Evolutionary conservation across 371 early-diverging fungal genomes (phyloP).

Genomic region (Phascolomyces articulosus): DNA sequence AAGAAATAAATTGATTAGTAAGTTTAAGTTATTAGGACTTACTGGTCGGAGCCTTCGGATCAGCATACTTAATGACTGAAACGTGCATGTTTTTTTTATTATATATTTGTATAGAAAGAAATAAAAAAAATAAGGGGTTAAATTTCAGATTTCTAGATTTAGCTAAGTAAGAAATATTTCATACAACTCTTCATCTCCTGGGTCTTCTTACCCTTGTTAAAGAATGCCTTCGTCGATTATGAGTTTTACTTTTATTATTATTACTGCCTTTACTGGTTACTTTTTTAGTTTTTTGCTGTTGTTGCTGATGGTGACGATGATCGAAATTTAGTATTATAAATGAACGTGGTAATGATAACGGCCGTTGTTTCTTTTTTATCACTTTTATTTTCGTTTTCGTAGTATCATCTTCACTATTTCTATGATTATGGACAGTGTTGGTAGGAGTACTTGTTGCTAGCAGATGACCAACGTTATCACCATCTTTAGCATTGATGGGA

Average conservation of each 20-base stretch:
- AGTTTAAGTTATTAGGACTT: not conserved
- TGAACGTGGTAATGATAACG: not conserved
- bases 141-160: not conserved
- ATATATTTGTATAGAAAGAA: too few species aligned
- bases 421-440: too few species aligned
- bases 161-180: not conserved
- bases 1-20: not conserved
- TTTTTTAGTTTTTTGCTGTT: not conserved
- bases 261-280: not conserved
- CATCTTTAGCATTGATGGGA: not conserved
- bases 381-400: not conserved
- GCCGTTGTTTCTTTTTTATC: not conserved
- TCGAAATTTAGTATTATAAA: not conserved
- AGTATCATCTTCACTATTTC: not conserved
- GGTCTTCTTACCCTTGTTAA: constrained; percentile 4
- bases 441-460: not conserved
- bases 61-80: constrained; percentile 3
- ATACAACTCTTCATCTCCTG: too few species aligned
- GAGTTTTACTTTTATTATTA: not conserved
- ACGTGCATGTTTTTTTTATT: not conserved
- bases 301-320: not conserved
- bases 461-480: not conserved
- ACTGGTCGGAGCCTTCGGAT: constrained; percentile 4
- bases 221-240: not conserved
- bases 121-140: not conserved